Conservation (phyloP, 1,284 basidiomycete genomes). For the Cryptococcus maquisensis region DNA sequence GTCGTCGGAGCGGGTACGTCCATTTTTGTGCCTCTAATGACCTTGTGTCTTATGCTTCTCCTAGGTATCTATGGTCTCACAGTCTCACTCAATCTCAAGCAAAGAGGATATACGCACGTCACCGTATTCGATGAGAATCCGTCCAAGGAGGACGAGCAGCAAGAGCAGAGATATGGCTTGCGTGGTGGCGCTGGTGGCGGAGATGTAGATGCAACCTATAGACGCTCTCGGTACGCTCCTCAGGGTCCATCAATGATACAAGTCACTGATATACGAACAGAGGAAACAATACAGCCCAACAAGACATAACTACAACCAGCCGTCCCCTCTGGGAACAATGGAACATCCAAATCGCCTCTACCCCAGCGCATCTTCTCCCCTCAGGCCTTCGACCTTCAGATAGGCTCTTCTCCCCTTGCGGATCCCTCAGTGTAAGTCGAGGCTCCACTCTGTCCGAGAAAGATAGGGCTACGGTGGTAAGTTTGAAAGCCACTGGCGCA, state of each 20-base stretch:
- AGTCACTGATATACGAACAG: neutral
- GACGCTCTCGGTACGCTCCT: constrained; percentile 17
- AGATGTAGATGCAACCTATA: constrained; percentile 26
- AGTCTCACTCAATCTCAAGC: constrained; percentile 14
- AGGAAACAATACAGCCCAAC: constrained; percentile 16
- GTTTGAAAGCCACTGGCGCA: constrained; percentile 12
- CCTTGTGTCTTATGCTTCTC: neutral
- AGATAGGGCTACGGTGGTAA: constrained; percentile 10
- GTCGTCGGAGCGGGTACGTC: constrained; percentile 18
- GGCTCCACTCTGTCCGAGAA: constrained; percentile 8
- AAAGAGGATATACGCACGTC: constrained; percentile 23
- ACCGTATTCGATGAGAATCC: constrained; percentile 21
- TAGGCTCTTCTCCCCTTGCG: constrained; percentile 13
- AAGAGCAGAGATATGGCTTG: constrained; percentile 21
- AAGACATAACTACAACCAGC: constrained; percentile 17
- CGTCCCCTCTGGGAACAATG: constrained; percentile 21
- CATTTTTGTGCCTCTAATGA: neutral
- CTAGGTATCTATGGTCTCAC: constrained; percentile 19
- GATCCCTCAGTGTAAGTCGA: constrained; percentile 14
- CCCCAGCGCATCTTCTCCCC: constrained; percentile 13
- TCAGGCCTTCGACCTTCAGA: constrained; percentile 12
- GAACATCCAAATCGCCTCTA: constrained; percentile 13
- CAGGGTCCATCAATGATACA: neutral
- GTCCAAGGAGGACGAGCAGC: constrained; percentile 19
- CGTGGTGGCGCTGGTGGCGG: no score